Conservation (phyloP, 345 rosid species). For the Mercurialis annua region DNA sequence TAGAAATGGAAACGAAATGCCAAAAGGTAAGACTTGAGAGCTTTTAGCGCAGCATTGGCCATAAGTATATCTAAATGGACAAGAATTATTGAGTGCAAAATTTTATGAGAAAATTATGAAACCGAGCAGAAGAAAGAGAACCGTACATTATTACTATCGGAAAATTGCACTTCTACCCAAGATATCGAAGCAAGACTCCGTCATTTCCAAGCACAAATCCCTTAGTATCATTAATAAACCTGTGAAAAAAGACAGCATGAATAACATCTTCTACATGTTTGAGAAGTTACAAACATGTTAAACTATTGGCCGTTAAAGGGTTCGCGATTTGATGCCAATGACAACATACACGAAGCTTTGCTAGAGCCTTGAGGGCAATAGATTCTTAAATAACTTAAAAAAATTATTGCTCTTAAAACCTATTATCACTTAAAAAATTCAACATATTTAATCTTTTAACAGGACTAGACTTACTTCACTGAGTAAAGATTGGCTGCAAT, state of each 20-base stretch:
- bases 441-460: not conserved
- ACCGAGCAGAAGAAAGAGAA: conserved; percentile 24
- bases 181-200: conserved; percentile 92
- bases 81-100: not conserved
- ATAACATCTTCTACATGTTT: conserved; percentile 1
- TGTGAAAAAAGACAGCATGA: conserved; percentile 20
- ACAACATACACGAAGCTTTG: not conserved
- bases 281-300: not conserved
- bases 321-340: not conserved
- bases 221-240: conserved; percentile 76
- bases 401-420: not conserved
- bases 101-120: not conserved
- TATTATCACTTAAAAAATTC: not conserved
- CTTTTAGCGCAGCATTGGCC: too few relatives aligned
- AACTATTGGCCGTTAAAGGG: not conserved
- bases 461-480: conserved; percentile 60
- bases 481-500: conserved; percentile 96
- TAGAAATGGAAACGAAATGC: too few relatives aligned
- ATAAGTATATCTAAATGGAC: not conserved
- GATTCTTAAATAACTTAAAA: too few relatives aligned
- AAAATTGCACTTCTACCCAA: conserved; percentile 46
- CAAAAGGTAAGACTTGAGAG: too few relatives aligned
- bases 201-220: conserved; percentile 90
- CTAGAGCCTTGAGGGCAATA: not conserved
- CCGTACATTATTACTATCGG: conserved; percentile 17